These are phyloP conservation scores for Senecio squalidus DNA, from an alignment of 140 eudicot species.

Conservation along the genomic window DNA sequence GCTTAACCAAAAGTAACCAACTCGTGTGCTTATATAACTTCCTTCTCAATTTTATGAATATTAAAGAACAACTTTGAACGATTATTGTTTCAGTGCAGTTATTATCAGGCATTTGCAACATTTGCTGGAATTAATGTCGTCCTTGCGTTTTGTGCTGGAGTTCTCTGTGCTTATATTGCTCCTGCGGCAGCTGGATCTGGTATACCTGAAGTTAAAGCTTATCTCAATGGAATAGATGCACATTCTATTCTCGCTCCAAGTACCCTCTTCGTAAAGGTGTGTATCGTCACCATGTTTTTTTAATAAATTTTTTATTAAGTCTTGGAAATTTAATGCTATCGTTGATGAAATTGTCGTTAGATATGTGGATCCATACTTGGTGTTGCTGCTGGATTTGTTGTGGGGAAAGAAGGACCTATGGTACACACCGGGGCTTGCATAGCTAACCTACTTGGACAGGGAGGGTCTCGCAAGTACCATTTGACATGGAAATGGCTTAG, in stretches of 20 bases:
- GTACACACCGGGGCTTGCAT: conserved; percentile 97
- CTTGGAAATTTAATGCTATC: background rate
- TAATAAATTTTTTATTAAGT: background rate
- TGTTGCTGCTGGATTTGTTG: conserved; percentile 95
- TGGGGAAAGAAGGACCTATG: conserved; percentile 99
- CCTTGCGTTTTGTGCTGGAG: conserved; percentile 65
- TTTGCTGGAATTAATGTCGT: conserved; percentile 64
- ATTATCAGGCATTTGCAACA: conserved; percentile 52
- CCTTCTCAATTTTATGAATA: no score
- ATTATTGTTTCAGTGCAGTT: conserved; percentile 52
- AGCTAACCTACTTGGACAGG: conserved; percentile 93
- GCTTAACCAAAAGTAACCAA: conserved; percentile 52
- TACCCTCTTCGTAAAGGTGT: conserved; percentile 86
- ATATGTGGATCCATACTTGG: conserved; percentile 85
- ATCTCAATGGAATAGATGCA: conserved; percentile 97
- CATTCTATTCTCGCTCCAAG: conserved; percentile 91
- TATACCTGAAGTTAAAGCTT: conserved; percentile 95
- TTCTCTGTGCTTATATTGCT: conserved; percentile 79
- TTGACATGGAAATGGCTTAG: conserved; percentile 91
- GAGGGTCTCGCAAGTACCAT: conserved; percentile 89
- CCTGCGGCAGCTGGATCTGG: conserved; percentile 99
- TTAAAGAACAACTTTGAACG: conserved; percentile 16
- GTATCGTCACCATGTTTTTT: background rate
- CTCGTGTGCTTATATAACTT: background rate
- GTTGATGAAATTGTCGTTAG: conserved; percentile 30